Conservation (phyloP, 2,329 filamentous ascomycete species). For the Exophiala oligosperma region DNA sequence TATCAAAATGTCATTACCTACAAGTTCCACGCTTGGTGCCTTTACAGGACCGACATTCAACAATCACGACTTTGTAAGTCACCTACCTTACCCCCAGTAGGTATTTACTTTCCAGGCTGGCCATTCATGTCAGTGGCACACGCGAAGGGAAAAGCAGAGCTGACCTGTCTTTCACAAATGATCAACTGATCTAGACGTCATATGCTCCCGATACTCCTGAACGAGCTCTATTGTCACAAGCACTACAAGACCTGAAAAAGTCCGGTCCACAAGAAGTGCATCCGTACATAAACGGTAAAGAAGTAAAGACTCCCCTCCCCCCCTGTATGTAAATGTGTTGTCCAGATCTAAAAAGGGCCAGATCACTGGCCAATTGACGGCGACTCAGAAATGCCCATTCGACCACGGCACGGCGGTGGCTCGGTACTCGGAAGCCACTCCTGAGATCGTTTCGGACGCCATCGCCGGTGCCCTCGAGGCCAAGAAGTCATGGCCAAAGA, state of each 20-base stretch:
- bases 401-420: constrained; percentile 39
- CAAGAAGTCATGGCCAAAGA: constrained; percentile 37
- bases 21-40: background rate
- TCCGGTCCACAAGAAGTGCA: background rate
- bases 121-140: too few relatives aligned
- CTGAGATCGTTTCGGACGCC: constrained; percentile 34
- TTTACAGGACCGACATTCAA: background rate
- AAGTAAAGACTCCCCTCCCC: background rate
- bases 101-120: too few relatives aligned
- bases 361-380: background rate
- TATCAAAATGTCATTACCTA: background rate
- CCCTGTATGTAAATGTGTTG: constrained; percentile 14
- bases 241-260: background rate
- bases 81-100: too few relatives aligned
- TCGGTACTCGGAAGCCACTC: constrained; percentile 35
- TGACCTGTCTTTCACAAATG: background rate
- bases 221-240: background rate
- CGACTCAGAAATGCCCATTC: constrained; percentile 27
- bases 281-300: background rate
- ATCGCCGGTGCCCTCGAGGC: constrained; percentile 38
- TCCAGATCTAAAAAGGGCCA: background rate
- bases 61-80: background rate
- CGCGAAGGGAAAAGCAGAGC: background rate
- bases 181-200: background rate
- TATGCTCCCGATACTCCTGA: background rate